Evolutionary conservation across 2,329 filamentous ascomycete species (phyloP).

Genomic region (Diaporthe sp.): DNA sequence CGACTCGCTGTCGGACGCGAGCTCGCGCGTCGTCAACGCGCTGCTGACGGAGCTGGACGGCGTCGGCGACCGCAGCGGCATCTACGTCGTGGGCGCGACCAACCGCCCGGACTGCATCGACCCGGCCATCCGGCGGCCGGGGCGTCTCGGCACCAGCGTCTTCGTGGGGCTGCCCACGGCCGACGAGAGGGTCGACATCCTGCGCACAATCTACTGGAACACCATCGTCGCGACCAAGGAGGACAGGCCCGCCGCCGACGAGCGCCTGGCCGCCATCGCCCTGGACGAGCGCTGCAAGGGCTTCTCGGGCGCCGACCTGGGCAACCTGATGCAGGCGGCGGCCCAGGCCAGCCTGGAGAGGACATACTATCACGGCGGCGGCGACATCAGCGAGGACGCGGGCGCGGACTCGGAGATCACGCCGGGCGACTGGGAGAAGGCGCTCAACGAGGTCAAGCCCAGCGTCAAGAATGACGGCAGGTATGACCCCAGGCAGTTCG

Average conservation of each 20-base stretch:
- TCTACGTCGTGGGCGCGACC: slow-evolving; percentile 95
- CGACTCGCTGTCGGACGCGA: slow-evolving; percentile 79
- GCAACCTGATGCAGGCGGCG: slow-evolving; percentile 60
- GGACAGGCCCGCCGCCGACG: slow-evolving; percentile 2
- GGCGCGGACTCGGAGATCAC: slow-evolving; percentile 51
- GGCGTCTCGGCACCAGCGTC: slow-evolving; percentile 87
- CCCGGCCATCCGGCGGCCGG: slow-evolving; percentile 91
- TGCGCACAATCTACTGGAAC: slow-evolving; percentile 74
- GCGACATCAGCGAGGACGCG: slow-evolving; percentile 37
- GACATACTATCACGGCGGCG: slow-evolving; percentile 40
- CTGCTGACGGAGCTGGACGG: slow-evolving; percentile 95
- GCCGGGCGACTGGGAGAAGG: slow-evolving; percentile 65
- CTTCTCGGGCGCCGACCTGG: slow-evolving; percentile 79
- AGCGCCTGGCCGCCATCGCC: slow-evolving; percentile 72
- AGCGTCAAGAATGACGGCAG: slow-evolving; percentile 63
- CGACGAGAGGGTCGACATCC: slow-evolving; percentile 84
- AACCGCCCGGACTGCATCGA: slow-evolving; percentile 98
- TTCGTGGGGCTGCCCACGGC: slow-evolving; percentile 89
- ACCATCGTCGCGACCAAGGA: slow-evolving; percentile 62
- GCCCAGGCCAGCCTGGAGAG: slow-evolving; percentile 54
- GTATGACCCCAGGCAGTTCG: slow-evolving; percentile 49
- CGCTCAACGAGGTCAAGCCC: slow-evolving; percentile 60
- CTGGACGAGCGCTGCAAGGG: slow-evolving; percentile 75
- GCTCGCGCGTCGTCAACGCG: slow-evolving; percentile 92
- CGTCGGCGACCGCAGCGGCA: slow-evolving; percentile 81